Percentiles rank a stretch among this genome's conserved stretches.
phyloP scores from a whole-genome alignment of 768 basidiomycete species.

The Scleroderma citrinum region DNA sequence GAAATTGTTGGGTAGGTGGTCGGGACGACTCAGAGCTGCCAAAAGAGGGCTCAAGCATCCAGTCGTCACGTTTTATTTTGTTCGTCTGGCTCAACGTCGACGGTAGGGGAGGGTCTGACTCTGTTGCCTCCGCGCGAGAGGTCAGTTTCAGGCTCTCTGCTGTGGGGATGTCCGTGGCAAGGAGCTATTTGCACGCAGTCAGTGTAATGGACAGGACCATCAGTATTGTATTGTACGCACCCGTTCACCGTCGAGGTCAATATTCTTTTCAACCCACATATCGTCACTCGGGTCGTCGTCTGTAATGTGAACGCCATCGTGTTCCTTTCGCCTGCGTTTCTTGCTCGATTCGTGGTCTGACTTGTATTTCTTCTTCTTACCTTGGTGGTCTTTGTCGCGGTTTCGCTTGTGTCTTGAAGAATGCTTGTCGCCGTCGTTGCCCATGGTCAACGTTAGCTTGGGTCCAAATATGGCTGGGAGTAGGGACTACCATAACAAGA shows the following conservation, averaged over 20 bases:
- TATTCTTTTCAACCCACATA: conserved; percentile 87
- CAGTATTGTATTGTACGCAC: conserved; percentile 36
- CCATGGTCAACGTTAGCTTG: conserved; percentile 18
- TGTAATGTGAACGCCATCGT: conserved; percentile 35
- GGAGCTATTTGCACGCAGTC: conserved; percentile 35
- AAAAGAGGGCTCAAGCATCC: conserved; percentile 69
- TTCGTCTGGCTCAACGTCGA: conserved; percentile 41
- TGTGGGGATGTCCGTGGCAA: conserved; percentile 73
- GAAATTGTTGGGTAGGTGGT: conserved; percentile 24
- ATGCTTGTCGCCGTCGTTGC: conserved; percentile 10
- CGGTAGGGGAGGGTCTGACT: conserved; percentile 45
- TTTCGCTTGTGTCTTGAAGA: conserved; percentile 23
- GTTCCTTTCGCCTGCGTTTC: conserved; percentile 29
- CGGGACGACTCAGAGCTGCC: conserved; percentile 23
- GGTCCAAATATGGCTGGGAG: neutral
- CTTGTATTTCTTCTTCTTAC: conserved; percentile 49
- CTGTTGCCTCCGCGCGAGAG: conserved; percentile 47
- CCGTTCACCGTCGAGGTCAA: conserved; percentile 69
- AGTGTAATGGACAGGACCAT: neutral
- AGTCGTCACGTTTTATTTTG: conserved; percentile 66
- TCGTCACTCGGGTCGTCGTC: conserved; percentile 75
- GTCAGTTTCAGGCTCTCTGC: conserved; percentile 63
- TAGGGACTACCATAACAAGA: no score
- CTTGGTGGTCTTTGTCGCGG: conserved; percentile 37
- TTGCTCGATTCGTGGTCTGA: conserved; percentile 39